These are phyloP conservation scores for Aspergillus terreus DNA, from an alignment of 2,329 filamentous ascomycete genomes.

Conservation along the genomic window DNA sequence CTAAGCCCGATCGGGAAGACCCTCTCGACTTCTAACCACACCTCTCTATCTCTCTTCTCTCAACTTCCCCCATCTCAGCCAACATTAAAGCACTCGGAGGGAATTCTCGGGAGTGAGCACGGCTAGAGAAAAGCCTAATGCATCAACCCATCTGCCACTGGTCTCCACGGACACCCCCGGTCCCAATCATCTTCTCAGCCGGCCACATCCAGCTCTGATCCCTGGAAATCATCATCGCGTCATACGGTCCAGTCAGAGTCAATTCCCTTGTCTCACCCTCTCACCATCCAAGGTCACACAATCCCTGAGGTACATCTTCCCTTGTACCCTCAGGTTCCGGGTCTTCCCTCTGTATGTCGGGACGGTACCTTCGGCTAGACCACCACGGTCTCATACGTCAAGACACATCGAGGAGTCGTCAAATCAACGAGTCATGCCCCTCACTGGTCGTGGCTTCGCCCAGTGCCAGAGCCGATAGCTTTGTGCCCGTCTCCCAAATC, in stretches of 20 bases:
- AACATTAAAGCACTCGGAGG: too few relatives aligned
- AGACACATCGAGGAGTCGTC: slow-evolving; percentile 11
- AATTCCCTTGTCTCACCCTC: slow-evolving; percentile 4
- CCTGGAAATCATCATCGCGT: slow-evolving; percentile 11
- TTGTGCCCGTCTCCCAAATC: background rate
- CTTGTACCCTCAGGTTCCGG: slow-evolving; percentile 1
- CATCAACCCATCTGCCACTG: background rate
- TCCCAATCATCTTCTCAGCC: background rate
- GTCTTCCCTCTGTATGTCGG: slow-evolving; percentile 3
- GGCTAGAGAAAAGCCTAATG: too few relatives aligned
- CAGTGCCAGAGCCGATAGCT: background rate
- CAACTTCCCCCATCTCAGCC: too few relatives aligned
- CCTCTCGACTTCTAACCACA: too few relatives aligned
- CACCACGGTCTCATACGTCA: slow-evolving; percentile 20
- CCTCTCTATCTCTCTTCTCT: too few relatives aligned
- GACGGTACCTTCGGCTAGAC: slow-evolving; percentile 10
- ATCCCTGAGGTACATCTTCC: slow-evolving; percentile 6
- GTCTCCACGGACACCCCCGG: slow-evolving; percentile 9
- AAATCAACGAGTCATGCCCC: slow-evolving; percentile 9
- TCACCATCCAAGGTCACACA: background rate
- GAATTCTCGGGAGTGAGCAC: too few relatives aligned
- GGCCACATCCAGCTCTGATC: slow-evolving; percentile 6
- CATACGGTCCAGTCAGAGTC: slow-evolving; percentile 9
- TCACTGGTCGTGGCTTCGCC: background rate
- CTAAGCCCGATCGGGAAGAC: too few relatives aligned